These are phyloP conservation scores for Pittosporum tobira DNA, from an alignment of 129 eudicot species.

Conservation along the genomic window DNA sequence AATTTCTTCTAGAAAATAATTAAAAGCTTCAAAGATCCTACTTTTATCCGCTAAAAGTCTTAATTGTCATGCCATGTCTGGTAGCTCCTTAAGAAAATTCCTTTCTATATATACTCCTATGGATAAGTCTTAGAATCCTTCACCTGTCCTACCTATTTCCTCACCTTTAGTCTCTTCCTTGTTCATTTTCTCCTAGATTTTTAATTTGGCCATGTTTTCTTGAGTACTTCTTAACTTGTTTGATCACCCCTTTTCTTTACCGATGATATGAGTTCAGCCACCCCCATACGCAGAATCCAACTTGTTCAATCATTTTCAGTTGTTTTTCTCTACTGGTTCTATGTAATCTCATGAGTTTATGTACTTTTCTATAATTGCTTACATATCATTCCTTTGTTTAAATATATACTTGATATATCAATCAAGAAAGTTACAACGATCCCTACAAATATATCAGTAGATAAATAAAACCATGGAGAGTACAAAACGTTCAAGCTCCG, in stretches of 20 bases:
- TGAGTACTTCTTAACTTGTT: not conserved
- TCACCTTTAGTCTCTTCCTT: not conserved
- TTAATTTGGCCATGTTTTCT: not conserved
- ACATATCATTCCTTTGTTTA: not conserved
- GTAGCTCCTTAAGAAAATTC: not conserved
- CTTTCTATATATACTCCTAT: slow-evolving; percentile 1
- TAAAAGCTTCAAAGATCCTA: too few relatives aligned
- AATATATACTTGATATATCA: not conserved
- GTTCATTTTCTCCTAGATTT: not conserved
- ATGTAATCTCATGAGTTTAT: slow-evolving; percentile 41
- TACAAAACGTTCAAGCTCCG: slow-evolving; percentile 22
- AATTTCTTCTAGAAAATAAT: too few relatives aligned
- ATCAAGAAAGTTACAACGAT: too few relatives aligned
- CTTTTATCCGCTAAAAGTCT: too few relatives aligned
- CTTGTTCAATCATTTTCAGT: slow-evolving; percentile 63
- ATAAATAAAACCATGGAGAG: not conserved
- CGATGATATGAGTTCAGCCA: slow-evolving; percentile 45
- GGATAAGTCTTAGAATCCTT: slow-evolving; percentile 6
- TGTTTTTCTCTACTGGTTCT: slow-evolving; percentile 61
- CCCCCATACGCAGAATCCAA: slow-evolving; percentile 24
- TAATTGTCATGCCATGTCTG: not conserved
- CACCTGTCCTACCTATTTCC: not conserved
- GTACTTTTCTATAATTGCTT: not conserved
- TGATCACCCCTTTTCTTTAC: slow-evolving; percentile 3
- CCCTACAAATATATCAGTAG: not conserved